A percentile compares a stretch with the other conserved stretches of the same genome.
phyloP scores from a whole-genome alignment of 2,329 filamentous ascomycete genomes.

The Mycosphaerella arachidis region DNA sequence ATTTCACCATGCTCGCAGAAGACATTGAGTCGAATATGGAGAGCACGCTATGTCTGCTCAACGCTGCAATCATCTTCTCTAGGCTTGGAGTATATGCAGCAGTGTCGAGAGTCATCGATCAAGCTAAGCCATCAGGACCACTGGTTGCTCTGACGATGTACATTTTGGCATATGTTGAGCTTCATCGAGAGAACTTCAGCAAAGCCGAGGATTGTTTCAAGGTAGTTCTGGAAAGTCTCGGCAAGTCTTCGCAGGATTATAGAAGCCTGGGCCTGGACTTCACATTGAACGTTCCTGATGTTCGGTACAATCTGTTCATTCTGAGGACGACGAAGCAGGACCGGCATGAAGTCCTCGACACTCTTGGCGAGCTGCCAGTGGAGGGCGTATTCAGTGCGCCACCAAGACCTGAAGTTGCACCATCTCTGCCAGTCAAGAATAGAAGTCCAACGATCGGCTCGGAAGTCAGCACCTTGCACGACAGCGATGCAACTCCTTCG shows the following conservation, averaged over 20 bases:
- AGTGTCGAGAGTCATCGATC: constrained; percentile 17
- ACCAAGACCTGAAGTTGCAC: neutral
- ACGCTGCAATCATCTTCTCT: constrained; percentile 26
- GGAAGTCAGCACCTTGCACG: neutral
- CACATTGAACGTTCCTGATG: constrained; percentile 9
- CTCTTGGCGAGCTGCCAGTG: constrained; percentile 20
- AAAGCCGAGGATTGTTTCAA: constrained; percentile 20
- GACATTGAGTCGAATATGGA: constrained; percentile 6
- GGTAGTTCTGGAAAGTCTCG: constrained; percentile 4
- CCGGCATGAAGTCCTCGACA: constrained; percentile 5
- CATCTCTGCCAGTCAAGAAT: neutral
- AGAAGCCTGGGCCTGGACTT: constrained; percentile 18
- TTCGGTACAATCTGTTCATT: constrained; percentile 5
- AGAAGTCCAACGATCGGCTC: neutral
- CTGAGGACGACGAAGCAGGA: constrained; percentile 2
- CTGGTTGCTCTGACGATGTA: constrained; percentile 19
- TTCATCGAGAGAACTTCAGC: constrained; percentile 16
- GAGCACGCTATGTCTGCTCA: constrained; percentile 21
- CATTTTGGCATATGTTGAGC: constrained; percentile 24
- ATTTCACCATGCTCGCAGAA: constrained; percentile 20
- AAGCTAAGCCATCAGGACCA: constrained; percentile 12
- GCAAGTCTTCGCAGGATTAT: constrained; percentile 7
- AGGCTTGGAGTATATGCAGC: constrained; percentile 22
- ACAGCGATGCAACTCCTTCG: neutral
- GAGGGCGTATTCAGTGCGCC: constrained; percentile 25